Conservation (phyloP, 164 flowering plant species). For the Santalum album region DNA sequence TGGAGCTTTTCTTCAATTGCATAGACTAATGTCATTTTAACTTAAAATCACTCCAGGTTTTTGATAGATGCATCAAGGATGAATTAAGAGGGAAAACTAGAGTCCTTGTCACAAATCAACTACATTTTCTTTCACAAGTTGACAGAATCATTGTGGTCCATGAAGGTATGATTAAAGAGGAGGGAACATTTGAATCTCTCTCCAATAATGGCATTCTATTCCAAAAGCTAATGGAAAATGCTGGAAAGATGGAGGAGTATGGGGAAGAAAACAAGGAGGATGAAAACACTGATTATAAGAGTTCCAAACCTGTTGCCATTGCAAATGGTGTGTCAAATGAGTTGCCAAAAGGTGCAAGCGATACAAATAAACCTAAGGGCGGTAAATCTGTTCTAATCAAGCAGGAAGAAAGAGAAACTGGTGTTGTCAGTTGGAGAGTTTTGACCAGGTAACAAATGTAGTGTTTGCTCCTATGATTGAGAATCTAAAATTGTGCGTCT, state of each 20-base stretch:
- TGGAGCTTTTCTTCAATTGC: background rate
- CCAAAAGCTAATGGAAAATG: conserved; percentile 92
- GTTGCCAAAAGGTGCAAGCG: conserved; percentile 21
- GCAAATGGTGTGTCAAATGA: conserved; percentile 50
- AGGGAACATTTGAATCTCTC: conserved; percentile 90
- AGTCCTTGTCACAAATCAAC: conserved; percentile 94
- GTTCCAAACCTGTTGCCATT: conserved; percentile 26
- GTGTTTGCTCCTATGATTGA: background rate
- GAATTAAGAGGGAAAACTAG: conserved; percentile 81
- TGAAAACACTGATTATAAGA: conserved; percentile 28
- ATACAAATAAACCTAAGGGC: conserved; percentile 40
- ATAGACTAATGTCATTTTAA: background rate
- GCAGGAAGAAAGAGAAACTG: conserved; percentile 97
- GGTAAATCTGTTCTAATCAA: conserved; percentile 82
- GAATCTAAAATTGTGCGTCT: background rate
- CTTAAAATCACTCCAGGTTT: conserved; percentile 49
- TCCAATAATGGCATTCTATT: conserved; percentile 61
- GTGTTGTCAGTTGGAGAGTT: conserved; percentile 88
- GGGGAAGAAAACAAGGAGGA: conserved; percentile 52
- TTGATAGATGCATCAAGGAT: conserved; percentile 82
- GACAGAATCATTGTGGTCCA: conserved; percentile 84
- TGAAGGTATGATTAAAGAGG: conserved; percentile 90
- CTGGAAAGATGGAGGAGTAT: conserved; percentile 95
- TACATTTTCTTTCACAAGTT: conserved; percentile 94
- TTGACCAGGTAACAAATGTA: conserved; percentile 46